Percentiles rank a stretch among this genome's conserved stretches.
Conservation (phyloP, 768 basidiomycete genomes). For the Terana coerulea region DNA sequence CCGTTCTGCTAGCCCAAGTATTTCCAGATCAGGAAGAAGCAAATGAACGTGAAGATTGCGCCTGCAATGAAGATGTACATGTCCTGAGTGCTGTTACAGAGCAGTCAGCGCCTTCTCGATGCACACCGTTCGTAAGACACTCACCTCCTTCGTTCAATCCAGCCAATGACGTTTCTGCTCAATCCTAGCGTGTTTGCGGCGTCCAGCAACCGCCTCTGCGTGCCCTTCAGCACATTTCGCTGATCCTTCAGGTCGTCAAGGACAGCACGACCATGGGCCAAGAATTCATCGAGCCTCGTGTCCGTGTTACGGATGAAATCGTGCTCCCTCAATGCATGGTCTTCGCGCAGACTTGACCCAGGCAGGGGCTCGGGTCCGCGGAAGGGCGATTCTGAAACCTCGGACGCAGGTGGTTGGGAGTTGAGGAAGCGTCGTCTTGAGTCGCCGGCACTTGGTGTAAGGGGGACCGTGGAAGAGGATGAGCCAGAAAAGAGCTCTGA, state of each 20-base stretch:
- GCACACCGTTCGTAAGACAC: too few relatives aligned
- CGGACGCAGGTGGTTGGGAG: conserved; percentile 28
- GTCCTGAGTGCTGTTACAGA: conserved; percentile 73
- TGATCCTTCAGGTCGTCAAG: conserved; percentile 92
- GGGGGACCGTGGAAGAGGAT: conserved; percentile 33
- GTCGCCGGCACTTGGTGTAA: conserved; percentile 44
- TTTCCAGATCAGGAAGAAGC: conserved; percentile 90
- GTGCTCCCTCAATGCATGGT: conserved; percentile 84
- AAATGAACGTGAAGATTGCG: conserved; percentile 83
- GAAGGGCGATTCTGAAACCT: conserved; percentile 84
- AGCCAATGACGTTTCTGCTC: conserved; percentile 91
- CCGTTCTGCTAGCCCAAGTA: conserved; percentile 80
- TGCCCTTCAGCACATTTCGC: conserved; percentile 92
- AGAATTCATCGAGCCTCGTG: conserved; percentile 78
- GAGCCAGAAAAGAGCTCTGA: conserved; percentile 57
- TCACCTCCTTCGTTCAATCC: conserved; percentile 94
- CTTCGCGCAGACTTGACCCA: conserved; percentile 56
- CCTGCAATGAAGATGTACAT: conserved; percentile 91
- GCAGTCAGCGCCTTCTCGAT: too few relatives aligned
- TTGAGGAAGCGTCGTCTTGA: conserved; percentile 62
- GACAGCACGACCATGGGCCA: conserved; percentile 89
- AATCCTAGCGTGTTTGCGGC: conserved; percentile 94
- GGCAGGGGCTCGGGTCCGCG: conserved; percentile 52
- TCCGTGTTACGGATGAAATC: conserved; percentile 85
- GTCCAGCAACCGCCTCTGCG: conserved; percentile 78